These are phyloP conservation scores for Podila epigama DNA, from an alignment of 192 early-diverging fungal genomes.

Conservation along the genomic window DNA sequence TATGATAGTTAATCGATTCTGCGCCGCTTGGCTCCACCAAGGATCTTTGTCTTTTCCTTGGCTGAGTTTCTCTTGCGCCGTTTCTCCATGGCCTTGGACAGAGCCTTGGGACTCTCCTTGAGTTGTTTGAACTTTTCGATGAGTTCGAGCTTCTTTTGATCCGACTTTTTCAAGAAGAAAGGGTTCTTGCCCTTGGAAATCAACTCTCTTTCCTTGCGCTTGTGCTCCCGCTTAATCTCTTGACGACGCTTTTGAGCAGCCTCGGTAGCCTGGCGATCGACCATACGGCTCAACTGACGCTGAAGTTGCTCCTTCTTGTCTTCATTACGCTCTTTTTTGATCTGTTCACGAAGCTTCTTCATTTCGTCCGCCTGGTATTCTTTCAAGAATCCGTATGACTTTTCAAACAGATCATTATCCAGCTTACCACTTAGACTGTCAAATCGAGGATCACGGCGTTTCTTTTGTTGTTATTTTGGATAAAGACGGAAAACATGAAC, in stretches of 20 bases:
- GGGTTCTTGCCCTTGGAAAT: conserved; percentile 92
- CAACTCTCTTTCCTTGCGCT: conserved; percentile 81
- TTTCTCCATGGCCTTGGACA: conserved; percentile 92
- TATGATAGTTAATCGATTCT: conserved; percentile 16
- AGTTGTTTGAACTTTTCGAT: conserved; percentile 86
- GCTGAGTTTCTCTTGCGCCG: conserved; percentile 91
- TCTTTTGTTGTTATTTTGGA: conserved; percentile 40
- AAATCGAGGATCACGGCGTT: conserved; percentile 93
- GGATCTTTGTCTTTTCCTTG: conserved; percentile 79
- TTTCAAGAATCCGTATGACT: conserved; percentile 90
- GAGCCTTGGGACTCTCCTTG: conserved; percentile 63
- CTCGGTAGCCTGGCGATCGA: conserved; percentile 56
- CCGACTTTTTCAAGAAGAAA: conserved; percentile 90
- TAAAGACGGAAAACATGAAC: not conserved
- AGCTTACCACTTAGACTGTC: conserved; percentile 87
- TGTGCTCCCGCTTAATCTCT: conserved; percentile 76
- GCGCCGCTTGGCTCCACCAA: conserved; percentile 55
- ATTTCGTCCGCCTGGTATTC: conserved; percentile 83
- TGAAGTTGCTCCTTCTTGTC: conserved; percentile 68
- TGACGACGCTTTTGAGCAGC: conserved; percentile 59
- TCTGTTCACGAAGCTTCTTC: conserved; percentile 65
- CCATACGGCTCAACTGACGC: conserved; percentile 68
- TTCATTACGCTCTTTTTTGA: conserved; percentile 72
- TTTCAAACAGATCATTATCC: conserved; percentile 92
- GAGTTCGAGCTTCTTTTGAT: conserved; percentile 84